Base-by-base conservation (phyloP, 2,329 filamentous ascomycete species). In the Aspergillus latus region DNA sequence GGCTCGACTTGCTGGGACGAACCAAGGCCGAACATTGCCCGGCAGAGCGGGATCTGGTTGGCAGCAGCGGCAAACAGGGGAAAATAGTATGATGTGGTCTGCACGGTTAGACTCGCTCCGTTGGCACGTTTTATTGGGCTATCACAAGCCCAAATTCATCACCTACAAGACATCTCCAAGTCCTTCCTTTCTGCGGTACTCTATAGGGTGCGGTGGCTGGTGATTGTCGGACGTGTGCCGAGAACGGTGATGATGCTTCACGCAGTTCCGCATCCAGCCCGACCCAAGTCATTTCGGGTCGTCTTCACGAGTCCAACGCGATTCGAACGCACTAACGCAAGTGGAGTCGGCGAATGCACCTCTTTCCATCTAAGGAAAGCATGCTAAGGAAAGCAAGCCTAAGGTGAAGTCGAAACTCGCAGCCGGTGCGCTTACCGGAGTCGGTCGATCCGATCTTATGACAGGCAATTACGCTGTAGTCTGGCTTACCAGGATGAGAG, bases 21-120 rank as follows among this genome's bases (percentile, higher is more conserved):
- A 42, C 49, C 55, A 57, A 52, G 62, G 63, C 63, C 64, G 63
- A 65, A 64, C 36, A 52, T 60, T 29, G 59, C 52, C 61, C 63
- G 61, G 61, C 44, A 46, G 51, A 58, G 44, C n/a, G 45, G 45
- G 45, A 60, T 61, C 61, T 62, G 59, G 59, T 61, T 64, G 61
- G 58, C 60, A 63, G 59, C 58, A 62, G 60, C 60, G 58, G 59
- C 56, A 64, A 64, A 60, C 60, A 61, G 60, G 59, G 60, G 60
- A 54, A 62, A 61, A 46, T 55, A 60, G 4, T 52, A 52, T 54
- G 47, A 62, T 55, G 56, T 58, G 62, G 56, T 34, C 49, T 45
- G 40, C 49, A 37, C 26, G 15, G 30, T 45, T 52, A 46, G 50
- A 21, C 43, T 49, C 45, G 48, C 47, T 53, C 55, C 53, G 53